Percentiles rank a stretch among this genome's conserved stretches.
These are phyloP conservation scores for Lophiotrema nucula DNA, from an alignment of 495 filamentous ascomycete genomes.

Conservation along the genomic window DNA sequence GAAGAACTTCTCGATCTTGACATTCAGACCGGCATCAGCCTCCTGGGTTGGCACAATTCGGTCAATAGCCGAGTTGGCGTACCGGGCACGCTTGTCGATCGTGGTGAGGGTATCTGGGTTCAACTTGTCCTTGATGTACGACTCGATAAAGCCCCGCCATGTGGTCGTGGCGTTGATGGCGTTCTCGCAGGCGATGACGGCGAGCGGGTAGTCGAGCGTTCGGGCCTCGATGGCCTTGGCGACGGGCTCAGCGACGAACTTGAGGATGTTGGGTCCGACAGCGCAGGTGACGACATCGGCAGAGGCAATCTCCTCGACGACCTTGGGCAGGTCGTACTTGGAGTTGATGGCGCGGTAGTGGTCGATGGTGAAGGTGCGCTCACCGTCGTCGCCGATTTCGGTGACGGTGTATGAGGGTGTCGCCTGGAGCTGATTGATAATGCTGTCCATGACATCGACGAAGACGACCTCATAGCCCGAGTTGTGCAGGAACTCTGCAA, in stretches of 20 bases:
- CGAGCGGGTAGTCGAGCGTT: slow-evolving; percentile 66
- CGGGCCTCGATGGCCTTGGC: slow-evolving; percentile 84
- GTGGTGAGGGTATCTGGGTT: slow-evolving; percentile 41
- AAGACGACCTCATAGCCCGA: slow-evolving; percentile 92
- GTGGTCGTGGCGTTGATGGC: slow-evolving; percentile 88
- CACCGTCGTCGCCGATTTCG: slow-evolving; percentile 84
- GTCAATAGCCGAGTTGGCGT: slow-evolving; percentile 96
- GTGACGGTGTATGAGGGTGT: slow-evolving; percentile 81
- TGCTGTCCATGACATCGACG: slow-evolving; percentile 79
- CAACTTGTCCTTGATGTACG: slow-evolving; percentile 67
- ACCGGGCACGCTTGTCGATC: slow-evolving; percentile 52
- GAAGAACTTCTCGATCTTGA: slow-evolving; percentile 95
- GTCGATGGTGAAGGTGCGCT: slow-evolving; percentile 76
- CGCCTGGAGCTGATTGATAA: slow-evolving; percentile 75
- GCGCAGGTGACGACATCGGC: slow-evolving; percentile 94
- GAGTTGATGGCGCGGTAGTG: slow-evolving; percentile 97
- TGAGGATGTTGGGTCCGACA: slow-evolving; percentile 91
- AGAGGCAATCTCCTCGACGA: slow-evolving; percentile 78
- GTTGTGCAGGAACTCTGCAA: slow-evolving; percentile 74
- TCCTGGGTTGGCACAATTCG: slow-evolving; percentile 92
- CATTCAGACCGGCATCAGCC: slow-evolving; percentile 74
- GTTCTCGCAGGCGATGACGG: slow-evolving; percentile 97
- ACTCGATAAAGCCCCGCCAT: slow-evolving; percentile 75
- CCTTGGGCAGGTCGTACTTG: slow-evolving; percentile 72
- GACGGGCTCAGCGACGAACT: slow-evolving; percentile 91